Evolutionary conservation across 2,329 filamentous ascomycete species (phyloP), one percentile per base, ranked within the genome.

Genomic region (Aureobasidium sp.): DNA sequence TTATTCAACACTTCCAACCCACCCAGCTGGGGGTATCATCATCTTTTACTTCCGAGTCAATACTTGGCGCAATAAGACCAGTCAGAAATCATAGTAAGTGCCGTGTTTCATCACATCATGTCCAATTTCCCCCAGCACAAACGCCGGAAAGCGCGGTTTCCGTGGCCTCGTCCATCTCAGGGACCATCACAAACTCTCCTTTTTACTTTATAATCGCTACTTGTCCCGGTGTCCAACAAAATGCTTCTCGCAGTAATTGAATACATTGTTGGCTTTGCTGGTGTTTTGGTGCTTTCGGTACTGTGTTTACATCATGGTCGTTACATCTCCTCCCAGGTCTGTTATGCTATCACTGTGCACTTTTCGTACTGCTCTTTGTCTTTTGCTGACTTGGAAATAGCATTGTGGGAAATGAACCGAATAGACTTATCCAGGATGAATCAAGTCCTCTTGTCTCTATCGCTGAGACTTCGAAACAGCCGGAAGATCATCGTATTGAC

Each of bases 261-360:
- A 43, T 62, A 40, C n/a, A 20, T 43, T 11, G 16, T 62, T 16
- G 47, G 59, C 3, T 42, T 62, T 36, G 31, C 47, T 43, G 59
- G 59, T 43, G 29, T 62, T n/a, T 13, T 53, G 15, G 25, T 43
- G 36, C 31, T 62, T 36, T 62, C 47, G 25, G n/a, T 43, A 9
- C 40, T 62, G 47, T 62, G 59, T 62, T 10, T 62, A 18, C 59
- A 62, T 62, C 59, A 62, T 53, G 47, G 59, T 16, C 59, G 59
- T 9, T 36, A 51, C 45, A 62, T 62, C 18, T 62, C 38, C 15
- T 42, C 59, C 6, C 47, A 62, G 36, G 59, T 62, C 27, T 45
- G 59, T 53, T 47, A n/a, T n/a, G n/a, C n/a, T n/a, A n/a, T n/a
- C n/a, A n/a, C n/a, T n/a, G n/a, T n/a, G n/a, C n/a, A n/a, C 29